A percentile compares a stretch with the other conserved stretches of the same genome.
Conservation (phyloP, 129 eudicot genomes). For the Calendula officinalis region DNA sequence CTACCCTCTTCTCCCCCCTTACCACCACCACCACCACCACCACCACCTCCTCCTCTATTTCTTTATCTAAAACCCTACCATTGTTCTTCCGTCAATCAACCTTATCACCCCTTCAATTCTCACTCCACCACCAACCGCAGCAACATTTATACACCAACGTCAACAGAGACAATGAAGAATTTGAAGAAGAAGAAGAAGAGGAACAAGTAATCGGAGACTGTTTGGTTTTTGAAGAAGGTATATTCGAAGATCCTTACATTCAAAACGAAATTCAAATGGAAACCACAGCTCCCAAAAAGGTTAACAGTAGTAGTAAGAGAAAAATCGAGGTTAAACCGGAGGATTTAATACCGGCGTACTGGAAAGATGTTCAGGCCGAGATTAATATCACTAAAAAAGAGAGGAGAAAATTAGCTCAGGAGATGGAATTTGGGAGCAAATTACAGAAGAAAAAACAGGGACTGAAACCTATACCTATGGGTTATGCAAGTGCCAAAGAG, state of each 20-base stretch:
- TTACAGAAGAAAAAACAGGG: slow-evolving; percentile 47
- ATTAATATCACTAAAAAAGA: slow-evolving; percentile 79
- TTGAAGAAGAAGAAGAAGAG: slow-evolving; percentile 35
- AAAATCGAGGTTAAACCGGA: slow-evolving; percentile 34
- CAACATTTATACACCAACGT: slow-evolving; percentile 21
- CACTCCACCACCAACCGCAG: slow-evolving; percentile 25
- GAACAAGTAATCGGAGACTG: slow-evolving; percentile 83
- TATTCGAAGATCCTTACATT: slow-evolving; percentile 76
- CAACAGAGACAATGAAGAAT: slow-evolving; percentile 19
- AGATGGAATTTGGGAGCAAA: slow-evolving; percentile 61
- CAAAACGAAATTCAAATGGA: slow-evolving; percentile 19
- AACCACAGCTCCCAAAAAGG: background rate
- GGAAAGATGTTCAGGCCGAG: slow-evolving; percentile 67
- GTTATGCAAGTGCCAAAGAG: slow-evolving; percentile 39
- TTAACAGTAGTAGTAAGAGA: background rate
- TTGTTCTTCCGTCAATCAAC: slow-evolving; percentile 23
- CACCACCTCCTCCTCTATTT: slow-evolving; percentile 2
- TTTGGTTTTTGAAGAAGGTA: slow-evolving; percentile 81
- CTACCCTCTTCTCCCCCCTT: slow-evolving; percentile 12
- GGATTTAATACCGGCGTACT: slow-evolving; percentile 73
- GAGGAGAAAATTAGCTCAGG: slow-evolving; percentile 61
- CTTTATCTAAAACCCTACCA: slow-evolving; percentile 23
- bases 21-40: background rate
- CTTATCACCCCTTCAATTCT: slow-evolving; percentile 25
- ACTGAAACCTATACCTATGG: slow-evolving; percentile 40